Conservation (phyloP, 108 stramenopile genomes). For the Nitzschia sp. region DNA sequence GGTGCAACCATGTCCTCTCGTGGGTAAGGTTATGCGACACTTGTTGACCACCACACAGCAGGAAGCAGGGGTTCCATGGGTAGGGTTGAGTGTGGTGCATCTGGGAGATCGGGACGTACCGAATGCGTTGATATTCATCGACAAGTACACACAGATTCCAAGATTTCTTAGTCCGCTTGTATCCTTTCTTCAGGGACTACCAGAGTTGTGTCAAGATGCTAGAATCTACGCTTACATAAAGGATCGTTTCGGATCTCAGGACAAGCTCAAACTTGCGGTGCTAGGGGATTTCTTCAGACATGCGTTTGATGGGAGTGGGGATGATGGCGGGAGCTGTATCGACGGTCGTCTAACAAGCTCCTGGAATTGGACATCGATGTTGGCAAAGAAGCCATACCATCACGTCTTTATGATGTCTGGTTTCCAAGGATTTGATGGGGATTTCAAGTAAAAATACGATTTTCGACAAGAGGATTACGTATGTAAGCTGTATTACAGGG, state of each 20-base stretch:
- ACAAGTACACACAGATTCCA: slow-evolving; percentile 93
- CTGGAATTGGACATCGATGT: slow-evolving; percentile 87
- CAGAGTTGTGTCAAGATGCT: slow-evolving; percentile 53
- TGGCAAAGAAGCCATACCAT: slow-evolving; percentile 80
- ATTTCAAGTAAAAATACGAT: slow-evolving; percentile 46
- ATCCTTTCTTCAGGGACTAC: slow-evolving; percentile 44
- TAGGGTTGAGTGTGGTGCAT: slow-evolving; percentile 85
- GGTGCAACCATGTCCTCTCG: slow-evolving; percentile 72
- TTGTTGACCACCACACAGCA: slow-evolving; percentile 58
- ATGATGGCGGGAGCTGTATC: slow-evolving; percentile 88
- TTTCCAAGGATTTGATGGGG: slow-evolving; percentile 88
- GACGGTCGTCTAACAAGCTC: slow-evolving; percentile 84
- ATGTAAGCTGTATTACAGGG: no score
- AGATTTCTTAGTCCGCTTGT: slow-evolving; percentile 75
- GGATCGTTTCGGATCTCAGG: slow-evolving; percentile 49
- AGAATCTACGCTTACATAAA: slow-evolving; percentile 54
- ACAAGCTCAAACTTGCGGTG: slow-evolving; percentile 58
- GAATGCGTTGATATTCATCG: slow-evolving; percentile 89
- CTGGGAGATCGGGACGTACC: slow-evolving; percentile 88
- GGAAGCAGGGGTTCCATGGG: slow-evolving; percentile 68
- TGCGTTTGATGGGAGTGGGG: slow-evolving; percentile 87
- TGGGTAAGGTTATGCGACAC: slow-evolving; percentile 65
- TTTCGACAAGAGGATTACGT: no score
- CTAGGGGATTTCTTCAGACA: slow-evolving; percentile 87
- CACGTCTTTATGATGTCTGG: slow-evolving; percentile 79